Evolutionary conservation across 441 rosid species (phyloP).

Genomic region (Erodium moschatum): DNA sequence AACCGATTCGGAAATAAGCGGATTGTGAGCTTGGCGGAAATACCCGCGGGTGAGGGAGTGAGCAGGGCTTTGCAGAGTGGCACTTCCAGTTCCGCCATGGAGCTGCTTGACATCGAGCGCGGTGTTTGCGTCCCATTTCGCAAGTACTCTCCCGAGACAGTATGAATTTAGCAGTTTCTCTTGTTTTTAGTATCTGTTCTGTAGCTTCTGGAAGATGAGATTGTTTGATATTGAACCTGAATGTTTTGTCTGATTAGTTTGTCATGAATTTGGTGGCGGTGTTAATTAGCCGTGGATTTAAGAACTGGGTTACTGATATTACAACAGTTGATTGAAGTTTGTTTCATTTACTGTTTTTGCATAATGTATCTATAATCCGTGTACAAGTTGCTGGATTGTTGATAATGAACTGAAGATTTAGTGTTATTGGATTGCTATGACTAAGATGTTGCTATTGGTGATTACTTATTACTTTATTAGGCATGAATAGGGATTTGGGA

Average conservation of each 20-base stretch:
- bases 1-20: slow-evolving; percentile 6
- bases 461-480: not conserved
- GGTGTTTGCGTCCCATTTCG: slow-evolving; percentile 94
- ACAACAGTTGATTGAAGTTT: not conserved
- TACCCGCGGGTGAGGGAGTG: slow-evolving; percentile 15
- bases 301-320: not conserved
- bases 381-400: not conserved
- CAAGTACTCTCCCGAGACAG: slow-evolving; percentile 87
- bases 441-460: not conserved
- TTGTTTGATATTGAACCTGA: not conserved
- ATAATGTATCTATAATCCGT: not conserved
- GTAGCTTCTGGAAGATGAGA: not conserved
- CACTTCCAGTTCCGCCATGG: slow-evolving; percentile 62
- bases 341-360: not conserved
- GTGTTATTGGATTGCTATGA: not conserved
- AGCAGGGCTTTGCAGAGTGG: slow-evolving; percentile 19
- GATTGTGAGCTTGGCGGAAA: slow-evolving; percentile 19
- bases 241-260: not conserved
- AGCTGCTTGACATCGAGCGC: slow-evolving; percentile 82
- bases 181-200: not conserved
- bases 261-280: not conserved
- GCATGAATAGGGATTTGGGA: not conserved
- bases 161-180: slow-evolving; percentile 30
- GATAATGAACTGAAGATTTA: not conserved
- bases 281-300: not conserved